Percentiles rank a stretch among this genome's conserved stretches.
Evolutionary conservation across 1,284 basidiomycete genomes (phyloP).

Genomic region (Trichosporon faecale): DNA sequence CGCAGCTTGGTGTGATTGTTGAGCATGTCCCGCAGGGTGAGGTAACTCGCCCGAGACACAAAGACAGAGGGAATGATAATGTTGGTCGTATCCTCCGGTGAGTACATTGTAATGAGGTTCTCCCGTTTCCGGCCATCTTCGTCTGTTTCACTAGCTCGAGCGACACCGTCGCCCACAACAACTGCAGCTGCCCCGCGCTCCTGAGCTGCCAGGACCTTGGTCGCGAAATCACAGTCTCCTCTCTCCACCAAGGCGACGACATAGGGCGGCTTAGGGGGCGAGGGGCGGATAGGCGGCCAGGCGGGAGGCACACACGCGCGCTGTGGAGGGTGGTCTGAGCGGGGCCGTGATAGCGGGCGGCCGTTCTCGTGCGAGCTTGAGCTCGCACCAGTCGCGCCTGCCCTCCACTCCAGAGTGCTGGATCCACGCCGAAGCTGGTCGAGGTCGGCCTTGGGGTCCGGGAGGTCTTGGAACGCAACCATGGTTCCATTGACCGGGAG

Average conservation of each 20-base stretch:
- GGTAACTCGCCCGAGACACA: constrained; percentile 52
- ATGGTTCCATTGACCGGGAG: constrained; percentile 43
- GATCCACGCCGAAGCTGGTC: not conserved
- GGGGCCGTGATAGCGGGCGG: not conserved
- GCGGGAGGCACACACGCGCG: constrained; percentile 34
- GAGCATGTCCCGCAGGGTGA: constrained; percentile 50
- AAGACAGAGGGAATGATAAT: constrained; percentile 54
- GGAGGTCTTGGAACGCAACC: constrained; percentile 27
- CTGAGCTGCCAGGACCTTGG: constrained; percentile 79
- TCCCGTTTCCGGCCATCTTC: constrained; percentile 68
- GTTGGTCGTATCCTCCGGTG: constrained; percentile 58
- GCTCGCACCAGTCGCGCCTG: not conserved
- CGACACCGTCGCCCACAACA: constrained; percentile 70
- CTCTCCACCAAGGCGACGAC: constrained; percentile 78
- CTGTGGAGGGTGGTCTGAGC: constrained; percentile 14
- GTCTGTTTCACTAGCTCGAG: constrained; percentile 42
- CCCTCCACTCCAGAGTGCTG: not conserved
- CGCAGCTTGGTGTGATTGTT: constrained; percentile 33
- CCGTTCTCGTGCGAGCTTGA: not conserved
- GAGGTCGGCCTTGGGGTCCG: not conserved
- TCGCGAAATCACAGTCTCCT: constrained; percentile 80
- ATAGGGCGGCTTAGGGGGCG: constrained; percentile 21
- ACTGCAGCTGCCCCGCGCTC: constrained; percentile 76
- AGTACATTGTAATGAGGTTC: constrained; percentile 84
- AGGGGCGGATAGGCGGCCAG: constrained; percentile 30